Evolutionary conservation across 805 yeast genomes (phyloP).

Genomic region (Wickerhamia fluorescens): DNA sequence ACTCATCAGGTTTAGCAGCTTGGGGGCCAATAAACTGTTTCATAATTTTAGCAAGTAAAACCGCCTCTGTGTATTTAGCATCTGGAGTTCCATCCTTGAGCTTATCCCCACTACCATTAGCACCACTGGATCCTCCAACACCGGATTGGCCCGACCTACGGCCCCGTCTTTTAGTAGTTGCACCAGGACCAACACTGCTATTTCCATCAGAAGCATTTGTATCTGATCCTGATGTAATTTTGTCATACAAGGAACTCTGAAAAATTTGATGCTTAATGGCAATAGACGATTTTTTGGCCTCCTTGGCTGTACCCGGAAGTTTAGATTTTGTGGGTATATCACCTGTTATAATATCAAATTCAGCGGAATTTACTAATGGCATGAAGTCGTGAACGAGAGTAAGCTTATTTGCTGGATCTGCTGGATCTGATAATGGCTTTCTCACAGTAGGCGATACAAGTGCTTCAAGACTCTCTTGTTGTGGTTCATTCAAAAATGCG

Average conservation of each 20-base stretch:
- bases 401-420: constrained; percentile 1
- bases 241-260: constrained; percentile 33
- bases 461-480: not conserved
- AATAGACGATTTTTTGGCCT: constrained; percentile 11
- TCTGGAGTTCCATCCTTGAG: constrained; percentile 8
- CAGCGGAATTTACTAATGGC: constrained; percentile 32
- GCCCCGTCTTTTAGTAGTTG: constrained; percentile 29
- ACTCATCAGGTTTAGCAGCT: constrained; percentile 25
- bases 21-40: constrained; percentile 37
- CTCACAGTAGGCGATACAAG: not conserved
- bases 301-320: constrained; percentile 8
- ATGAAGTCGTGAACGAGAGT: constrained; percentile 31
- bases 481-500: constrained; percentile 6
- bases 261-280: constrained; percentile 31
- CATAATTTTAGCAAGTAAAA: constrained; percentile 34
- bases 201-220: constrained; percentile 19
- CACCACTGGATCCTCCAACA: constrained; percentile 3
- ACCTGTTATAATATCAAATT: constrained; percentile 34
- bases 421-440: not conserved
- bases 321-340: constrained; percentile 25
- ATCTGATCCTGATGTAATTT: constrained; percentile 34
- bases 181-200: constrained; percentile 7
- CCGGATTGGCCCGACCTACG: constrained; percentile 26
- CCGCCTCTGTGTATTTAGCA: constrained; percentile 26
- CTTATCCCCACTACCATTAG: constrained; percentile 2